Evolutionary conservation across 2,329 filamentous ascomycete species (phyloP), one percentile per base, ranked within the genome.

Genomic region (Madurella mycetomatis): DNA sequence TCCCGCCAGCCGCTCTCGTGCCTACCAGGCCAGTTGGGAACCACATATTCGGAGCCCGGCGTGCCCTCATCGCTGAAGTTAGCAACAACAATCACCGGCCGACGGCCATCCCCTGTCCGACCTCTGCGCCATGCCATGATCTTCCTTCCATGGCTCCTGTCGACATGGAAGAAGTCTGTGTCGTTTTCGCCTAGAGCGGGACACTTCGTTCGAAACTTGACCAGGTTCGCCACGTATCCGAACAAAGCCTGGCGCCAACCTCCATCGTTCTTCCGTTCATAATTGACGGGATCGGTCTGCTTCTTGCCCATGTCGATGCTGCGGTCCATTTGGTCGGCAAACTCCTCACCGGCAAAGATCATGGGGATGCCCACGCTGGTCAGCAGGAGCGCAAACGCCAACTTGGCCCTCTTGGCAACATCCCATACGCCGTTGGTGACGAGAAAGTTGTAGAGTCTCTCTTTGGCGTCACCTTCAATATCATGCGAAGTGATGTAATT

Each of bases 291-390:
- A 43, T 65, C 64, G 3, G 50, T 51, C 57, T 65, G 64, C 59
- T 65, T 65, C 50, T 59, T 47, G 12, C 49, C n/a, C 56, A 62
- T 60, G 30, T 61, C 56, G 13, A 49, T 39, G 51, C 60, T 63
- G 47, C 57, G 60, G 32, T 65, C 64, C 53, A 63, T 58, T 52
- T 62, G 56, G 53, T 65, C 64, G 37, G 53, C 54, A 43, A 65
- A 65, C 58, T 65, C 62, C 53, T 65, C 64, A n/a, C 64, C 64
- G 1, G 64, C 64, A 41, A 65, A 62, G 18, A 65, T 65, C 62
- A 65, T 64, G 34, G 62, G 64, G 8, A 63, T 49, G n/a, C 64
- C 62, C 16, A 65, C 62, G 17, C 57, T 60, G 3, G 62, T 65
- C 13, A 65, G 34, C 30, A 65, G 56, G 37, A 64, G 54, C 1